Evolutionary conservation across 495 filamentous ascomycete species (phyloP).

Genomic region (Lepidopterella palustris): DNA sequence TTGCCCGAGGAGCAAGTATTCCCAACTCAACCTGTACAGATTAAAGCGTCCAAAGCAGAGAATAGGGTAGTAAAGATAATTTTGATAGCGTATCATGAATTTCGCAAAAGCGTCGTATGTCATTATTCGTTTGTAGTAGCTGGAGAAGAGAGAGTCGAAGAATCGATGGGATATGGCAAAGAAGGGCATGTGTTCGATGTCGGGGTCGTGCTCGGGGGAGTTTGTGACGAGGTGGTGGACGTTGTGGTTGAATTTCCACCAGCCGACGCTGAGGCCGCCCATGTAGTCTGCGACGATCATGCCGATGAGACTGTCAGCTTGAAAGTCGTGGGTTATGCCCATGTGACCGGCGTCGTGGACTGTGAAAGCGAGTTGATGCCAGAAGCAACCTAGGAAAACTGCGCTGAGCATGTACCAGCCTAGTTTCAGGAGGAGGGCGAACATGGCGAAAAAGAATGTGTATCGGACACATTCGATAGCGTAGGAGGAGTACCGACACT

Average conservation of each 20-base stretch:
- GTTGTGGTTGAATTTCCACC: constrained; percentile 98
- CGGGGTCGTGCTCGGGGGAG: constrained; percentile 91
- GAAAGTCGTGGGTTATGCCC: constrained; percentile 90
- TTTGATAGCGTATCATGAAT: constrained; percentile 65
- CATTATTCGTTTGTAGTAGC: constrained; percentile 87
- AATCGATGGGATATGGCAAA: constrained; percentile 89
- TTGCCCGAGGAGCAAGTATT: constrained; percentile 66
- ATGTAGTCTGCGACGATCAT: constrained; percentile 88
- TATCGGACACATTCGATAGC: constrained; percentile 72
- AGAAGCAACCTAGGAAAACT: constrained; percentile 74
- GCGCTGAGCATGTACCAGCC: constrained; percentile 72
- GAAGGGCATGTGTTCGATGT: constrained; percentile 95
- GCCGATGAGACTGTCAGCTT: constrained; percentile 73
- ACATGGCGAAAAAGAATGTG: constrained; percentile 55
- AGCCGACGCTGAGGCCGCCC: constrained; percentile 84
- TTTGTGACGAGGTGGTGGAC: constrained; percentile 98
- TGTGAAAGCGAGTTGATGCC: constrained; percentile 94
- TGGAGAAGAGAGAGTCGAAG: constrained; percentile 66
- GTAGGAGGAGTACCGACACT: constrained; percentile 83
- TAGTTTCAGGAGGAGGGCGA: constrained; percentile 57
- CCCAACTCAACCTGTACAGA: constrained; percentile 78
- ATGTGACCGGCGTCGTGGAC: constrained; percentile 97
- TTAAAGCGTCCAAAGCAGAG: constrained; percentile 87
- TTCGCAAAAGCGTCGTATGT: constrained; percentile 70
- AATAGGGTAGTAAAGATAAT: constrained; percentile 82